Base-by-base conservation (phyloP, 805 yeast species). In the Lipomyces sp. region DNA sequence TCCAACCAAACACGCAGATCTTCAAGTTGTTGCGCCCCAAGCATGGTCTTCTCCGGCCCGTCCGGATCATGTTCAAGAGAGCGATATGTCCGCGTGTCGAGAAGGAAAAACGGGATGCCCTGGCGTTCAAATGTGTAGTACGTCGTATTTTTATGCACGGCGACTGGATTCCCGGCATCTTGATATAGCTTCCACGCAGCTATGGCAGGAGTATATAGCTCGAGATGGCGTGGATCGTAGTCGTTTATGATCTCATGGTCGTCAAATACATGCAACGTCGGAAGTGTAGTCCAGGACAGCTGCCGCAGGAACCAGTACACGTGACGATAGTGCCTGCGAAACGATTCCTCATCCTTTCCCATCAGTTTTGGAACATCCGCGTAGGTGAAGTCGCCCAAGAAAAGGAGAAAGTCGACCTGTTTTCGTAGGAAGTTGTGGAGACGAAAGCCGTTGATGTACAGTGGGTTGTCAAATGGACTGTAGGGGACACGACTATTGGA, bases 241-340 rank as follows among this genome's bases (percentile, higher is more conserved):
- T 59, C 62, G 29, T 58, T 59, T 18, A 54, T 54, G 34, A 59
- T 59, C 41, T 60, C 63, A 42, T 60, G 63, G 39, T 60, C 63
- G 42, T 60, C 63, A 49, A 59, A 60, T 6, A 60, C 59, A 23
- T 60, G 61, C 8, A 54, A 4, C 10, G 49, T 45, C 3, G 63
- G 63, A 11, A 60, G 42, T 7, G 48, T n/a, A n/a, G 36, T 47
- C 34, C 48, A 43, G 16, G 43, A 28, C 21, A 54, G 22, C 8
- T 39, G 24, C 16, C 33, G 18, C n/a, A 54, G 22, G 29, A 45
- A 48, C 18, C 51, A 36, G 43, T 60, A 60, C 2, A 55, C 61
- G 18, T 60, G 63, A 3, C 63, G 35, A 33, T 60, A 60, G 21
- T 53, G 57, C 28, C 49, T 46, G 7, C 54, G 47, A 31, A 53